Percentiles rank a stretch among this genome's conserved stretches.
phyloP scores from a whole-genome alignment of 2,329 filamentous ascomycete genomes.

The Chalaropsis ovoidea region DNA sequence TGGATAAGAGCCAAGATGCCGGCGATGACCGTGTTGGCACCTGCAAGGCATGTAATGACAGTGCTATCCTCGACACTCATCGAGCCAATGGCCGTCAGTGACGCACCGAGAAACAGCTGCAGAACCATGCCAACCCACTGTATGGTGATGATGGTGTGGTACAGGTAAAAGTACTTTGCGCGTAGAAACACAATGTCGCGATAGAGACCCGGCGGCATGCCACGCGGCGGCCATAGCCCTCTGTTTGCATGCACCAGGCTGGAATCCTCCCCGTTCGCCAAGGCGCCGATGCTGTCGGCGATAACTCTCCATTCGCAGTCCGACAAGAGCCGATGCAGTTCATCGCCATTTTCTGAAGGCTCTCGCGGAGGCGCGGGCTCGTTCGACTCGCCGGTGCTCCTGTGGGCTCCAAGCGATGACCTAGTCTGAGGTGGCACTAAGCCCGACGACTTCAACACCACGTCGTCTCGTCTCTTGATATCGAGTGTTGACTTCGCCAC shows the following conservation, averaged over 20 bases:
- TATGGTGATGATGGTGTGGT: conserved; percentile 36
- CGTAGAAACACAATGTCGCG: conserved; percentile 39
- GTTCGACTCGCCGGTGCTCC: too few species aligned
- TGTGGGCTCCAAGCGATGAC: too few species aligned
- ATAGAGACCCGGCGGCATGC: conserved; percentile 42
- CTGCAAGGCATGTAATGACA: conserved; percentile 42
- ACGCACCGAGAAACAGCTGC: conserved; percentile 42
- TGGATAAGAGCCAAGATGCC: conserved; percentile 44
- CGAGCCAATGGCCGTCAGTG: conserved; percentile 43
- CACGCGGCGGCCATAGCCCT: conserved; percentile 39
- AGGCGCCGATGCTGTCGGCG: conserved; percentile 23
- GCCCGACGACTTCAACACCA: neutral
- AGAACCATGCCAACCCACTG: conserved; percentile 41
- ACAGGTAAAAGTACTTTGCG: conserved; percentile 38
- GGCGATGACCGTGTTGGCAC: conserved; percentile 41
- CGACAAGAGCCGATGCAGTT: conserved; percentile 19
- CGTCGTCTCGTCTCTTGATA: neutral
- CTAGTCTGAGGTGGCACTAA: neutral
- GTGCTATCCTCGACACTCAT: conserved; percentile 33
- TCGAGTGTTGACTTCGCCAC: neutral
- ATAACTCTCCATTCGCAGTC: conserved; percentile 22
- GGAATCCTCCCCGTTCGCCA: conserved; percentile 32
- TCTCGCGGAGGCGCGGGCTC: neutral
- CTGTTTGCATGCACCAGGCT: conserved; percentile 36
- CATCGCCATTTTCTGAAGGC: neutral